These are phyloP conservation scores for Tylopilus sp. DNA, from an alignment of 768 basidiomycete genomes.

Conservation along the genomic window DNA sequence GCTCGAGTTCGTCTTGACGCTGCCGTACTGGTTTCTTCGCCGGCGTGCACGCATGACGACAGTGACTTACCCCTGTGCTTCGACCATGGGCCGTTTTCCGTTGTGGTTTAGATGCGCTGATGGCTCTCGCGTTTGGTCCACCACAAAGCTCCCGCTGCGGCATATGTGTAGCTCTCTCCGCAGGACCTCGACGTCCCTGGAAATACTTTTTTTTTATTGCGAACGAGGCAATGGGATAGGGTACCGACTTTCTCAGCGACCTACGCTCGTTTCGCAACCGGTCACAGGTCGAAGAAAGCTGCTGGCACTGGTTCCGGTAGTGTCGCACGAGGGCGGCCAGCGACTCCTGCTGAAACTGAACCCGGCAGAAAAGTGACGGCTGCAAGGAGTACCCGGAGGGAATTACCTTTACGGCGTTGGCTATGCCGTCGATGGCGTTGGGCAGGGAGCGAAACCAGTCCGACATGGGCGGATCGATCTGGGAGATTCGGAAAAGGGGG, in stretches of 20 bases:
- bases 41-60: not conserved
- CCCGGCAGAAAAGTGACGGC: not conserved
- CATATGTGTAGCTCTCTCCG: slow-evolving; percentile 48
- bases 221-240: slow-evolving; percentile 3
- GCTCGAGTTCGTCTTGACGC: slow-evolving; percentile 48
- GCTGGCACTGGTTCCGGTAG: slow-evolving; percentile 55
- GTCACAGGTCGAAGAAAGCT: slow-evolving; percentile 36
- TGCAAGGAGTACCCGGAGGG: too few relatives aligned
- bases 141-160: slow-evolving; percentile 33
- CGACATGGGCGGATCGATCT: slow-evolving; percentile 82
- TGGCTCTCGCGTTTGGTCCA: slow-evolving; percentile 28
- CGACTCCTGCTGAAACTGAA: slow-evolving; percentile 76
- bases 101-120: slow-evolving; percentile 48
- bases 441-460: slow-evolving; percentile 75
- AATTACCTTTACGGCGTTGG: slow-evolving; percentile 63
- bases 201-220: not conserved
- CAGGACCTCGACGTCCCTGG: slow-evolving; percentile 50
- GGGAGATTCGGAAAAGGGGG: slow-evolving; percentile 5
- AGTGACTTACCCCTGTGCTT: slow-evolving; percentile 39
- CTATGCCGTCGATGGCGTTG: slow-evolving; percentile 56
- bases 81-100: slow-evolving; percentile 61
- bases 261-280: slow-evolving; percentile 38
- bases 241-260: slow-evolving; percentile 50
- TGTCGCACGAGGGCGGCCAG: slow-evolving; percentile 65
- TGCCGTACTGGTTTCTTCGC: slow-evolving; percentile 11